phyloP scores from a whole-genome alignment of 2,329 filamentous ascomycete genomes.

The Eutypella sp. region DNA sequence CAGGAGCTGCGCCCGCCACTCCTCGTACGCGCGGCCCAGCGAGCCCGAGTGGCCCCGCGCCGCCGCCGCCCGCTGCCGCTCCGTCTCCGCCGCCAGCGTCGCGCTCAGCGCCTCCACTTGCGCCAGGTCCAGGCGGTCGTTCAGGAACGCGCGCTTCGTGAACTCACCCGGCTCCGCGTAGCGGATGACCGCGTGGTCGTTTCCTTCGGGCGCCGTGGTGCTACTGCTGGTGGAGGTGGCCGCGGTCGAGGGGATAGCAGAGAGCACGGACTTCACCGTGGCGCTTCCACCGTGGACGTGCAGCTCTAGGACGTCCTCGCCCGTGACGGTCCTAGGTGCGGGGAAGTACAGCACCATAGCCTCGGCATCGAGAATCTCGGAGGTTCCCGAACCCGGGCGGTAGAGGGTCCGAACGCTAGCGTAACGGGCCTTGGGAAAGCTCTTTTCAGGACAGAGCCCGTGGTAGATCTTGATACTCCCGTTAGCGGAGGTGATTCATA shows the following conservation, averaged over 20 bases:
- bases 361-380: slow-evolving; percentile 67
- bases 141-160: slow-evolving; percentile 85
- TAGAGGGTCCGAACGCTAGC: slow-evolving; percentile 73
- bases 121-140: slow-evolving; percentile 77
- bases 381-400: slow-evolving; percentile 34
- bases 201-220: no score
- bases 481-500: no score
- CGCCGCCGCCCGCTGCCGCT: slow-evolving; percentile 85
- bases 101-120: slow-evolving; percentile 69
- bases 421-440: slow-evolving; percentile 43
- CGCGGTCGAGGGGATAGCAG: slow-evolving; percentile 61
- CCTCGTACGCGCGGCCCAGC: slow-evolving; percentile 72
- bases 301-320: slow-evolving; percentile 86
- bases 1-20: slow-evolving; percentile 72
- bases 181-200: slow-evolving; percentile 51
- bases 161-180: slow-evolving; percentile 96
- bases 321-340: slow-evolving; percentile 75
- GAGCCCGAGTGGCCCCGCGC: slow-evolving; percentile 69
- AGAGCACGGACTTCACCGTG: slow-evolving; percentile 79
- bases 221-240: neutral
- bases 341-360: slow-evolving; percentile 83
- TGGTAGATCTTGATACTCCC: slow-evolving; percentile 40
- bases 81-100: slow-evolving; percentile 67
- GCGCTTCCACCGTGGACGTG: slow-evolving; percentile 92
- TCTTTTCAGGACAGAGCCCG: slow-evolving; percentile 43